Conservation (phyloP, 345 rosid genomes). For the Euphorbia lathyris region DNA sequence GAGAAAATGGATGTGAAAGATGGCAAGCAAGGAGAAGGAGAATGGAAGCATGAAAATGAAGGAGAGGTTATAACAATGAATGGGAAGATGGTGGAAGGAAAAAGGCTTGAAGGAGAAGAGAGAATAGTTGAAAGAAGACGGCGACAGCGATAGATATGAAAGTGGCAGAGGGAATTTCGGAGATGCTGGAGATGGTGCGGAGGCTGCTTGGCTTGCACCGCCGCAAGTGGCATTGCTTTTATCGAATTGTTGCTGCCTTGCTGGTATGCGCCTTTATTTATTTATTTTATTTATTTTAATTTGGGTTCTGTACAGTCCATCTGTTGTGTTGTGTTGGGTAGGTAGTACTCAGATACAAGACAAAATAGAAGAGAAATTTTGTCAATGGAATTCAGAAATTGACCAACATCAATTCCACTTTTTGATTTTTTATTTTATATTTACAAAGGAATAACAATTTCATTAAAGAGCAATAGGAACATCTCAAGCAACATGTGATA, state of each 20-base stretch:
- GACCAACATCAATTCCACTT: too few relatives aligned
- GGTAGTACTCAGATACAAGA: too few relatives aligned
- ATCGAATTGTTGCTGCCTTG: neutral
- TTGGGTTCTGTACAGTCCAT: too few relatives aligned
- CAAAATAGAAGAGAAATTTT: too few relatives aligned
- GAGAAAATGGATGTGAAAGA: neutral
- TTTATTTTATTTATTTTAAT: too few relatives aligned
- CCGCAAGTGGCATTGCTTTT: slow-evolving; percentile 7
- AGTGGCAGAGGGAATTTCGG: slow-evolving; percentile 10
- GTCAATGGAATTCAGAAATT: too few relatives aligned
- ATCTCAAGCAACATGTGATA: too few relatives aligned
- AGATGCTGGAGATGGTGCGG: slow-evolving; percentile 9
- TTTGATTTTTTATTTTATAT: too few relatives aligned
- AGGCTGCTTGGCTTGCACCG: slow-evolving; percentile 10
- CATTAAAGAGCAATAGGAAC: too few relatives aligned
- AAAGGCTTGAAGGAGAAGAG: slow-evolving; percentile 27
- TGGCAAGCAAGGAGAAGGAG: neutral
- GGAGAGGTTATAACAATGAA: neutral
- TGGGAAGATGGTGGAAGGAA: neutral
- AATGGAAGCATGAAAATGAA: neutral
- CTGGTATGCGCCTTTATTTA: neutral
- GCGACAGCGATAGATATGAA: neutral
- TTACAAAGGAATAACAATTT: too few relatives aligned
- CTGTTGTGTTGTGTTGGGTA: too few relatives aligned
- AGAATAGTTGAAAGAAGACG: slow-evolving; percentile 19